A percentile compares a stretch with the other conserved stretches of the same genome.
Evolutionary conservation across 164 flowering plant genomes (phyloP).

Genomic region (Tetracentron sinense): DNA sequence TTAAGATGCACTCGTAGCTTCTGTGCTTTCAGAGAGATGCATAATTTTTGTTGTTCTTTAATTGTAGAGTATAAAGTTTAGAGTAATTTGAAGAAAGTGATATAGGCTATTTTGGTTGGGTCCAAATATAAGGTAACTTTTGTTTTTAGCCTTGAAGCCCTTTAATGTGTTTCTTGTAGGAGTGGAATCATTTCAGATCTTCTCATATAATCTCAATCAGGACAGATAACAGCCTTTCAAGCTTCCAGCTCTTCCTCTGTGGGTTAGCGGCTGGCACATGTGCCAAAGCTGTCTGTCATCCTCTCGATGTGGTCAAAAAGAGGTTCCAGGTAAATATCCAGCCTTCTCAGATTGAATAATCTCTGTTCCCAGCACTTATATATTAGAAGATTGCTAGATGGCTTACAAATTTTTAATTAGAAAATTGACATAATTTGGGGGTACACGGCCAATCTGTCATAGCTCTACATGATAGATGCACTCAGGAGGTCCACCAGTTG

Average conservation of each 20-base stretch:
- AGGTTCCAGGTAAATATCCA: slow-evolving; percentile 74
- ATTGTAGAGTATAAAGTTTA: too few species aligned
- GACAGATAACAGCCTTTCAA: slow-evolving; percentile 31
- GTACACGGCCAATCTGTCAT: too few species aligned
- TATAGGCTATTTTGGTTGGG: neutral
- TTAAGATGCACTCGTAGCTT: too few species aligned
- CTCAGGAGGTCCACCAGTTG: neutral
- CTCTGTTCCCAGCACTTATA: neutral
- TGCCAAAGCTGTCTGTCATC: slow-evolving; percentile 94
- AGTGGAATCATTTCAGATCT: slow-evolving; percentile 35
- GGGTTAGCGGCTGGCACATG: slow-evolving; percentile 93
- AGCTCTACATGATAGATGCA: neutral
- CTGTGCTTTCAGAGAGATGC: neutral
- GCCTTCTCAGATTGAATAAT: neutral
- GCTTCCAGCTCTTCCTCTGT: slow-evolving; percentile 82
- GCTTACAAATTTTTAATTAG: neutral
- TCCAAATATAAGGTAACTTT: too few species aligned
- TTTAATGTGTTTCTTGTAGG: slow-evolving; percentile 27
- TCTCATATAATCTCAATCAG: slow-evolving; percentile 12
- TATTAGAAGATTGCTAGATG: neutral
- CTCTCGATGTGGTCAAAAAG: slow-evolving; percentile 96
- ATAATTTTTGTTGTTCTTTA: neutral
- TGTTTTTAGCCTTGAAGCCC: too few species aligned
- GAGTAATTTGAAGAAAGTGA: neutral
- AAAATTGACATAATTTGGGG: neutral